Percentiles rank a stretch among this genome's conserved stretches.
Evolutionary conservation across 257 asterid species (phyloP).

Genomic region (Solanum clarkiae): DNA sequence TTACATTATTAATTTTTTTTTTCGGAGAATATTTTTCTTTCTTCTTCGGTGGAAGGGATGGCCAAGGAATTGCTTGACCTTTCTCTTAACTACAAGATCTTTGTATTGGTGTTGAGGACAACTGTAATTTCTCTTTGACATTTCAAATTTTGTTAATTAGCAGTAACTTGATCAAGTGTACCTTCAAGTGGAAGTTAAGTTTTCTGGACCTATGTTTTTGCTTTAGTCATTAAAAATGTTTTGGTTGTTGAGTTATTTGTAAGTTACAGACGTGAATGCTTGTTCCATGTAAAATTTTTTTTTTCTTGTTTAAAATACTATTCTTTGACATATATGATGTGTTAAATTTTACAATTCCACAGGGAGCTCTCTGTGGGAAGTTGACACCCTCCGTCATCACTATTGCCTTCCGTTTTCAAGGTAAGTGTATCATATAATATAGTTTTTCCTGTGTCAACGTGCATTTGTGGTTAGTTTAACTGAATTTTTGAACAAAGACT

Average conservation of each 20-base stretch:
- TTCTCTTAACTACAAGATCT: background rate
- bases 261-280: background rate
- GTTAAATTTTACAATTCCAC: slow-evolving; percentile 13
- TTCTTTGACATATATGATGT: background rate
- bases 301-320: background rate
- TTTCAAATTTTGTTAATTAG: background rate
- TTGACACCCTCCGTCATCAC: slow-evolving; percentile 76
- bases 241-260: background rate
- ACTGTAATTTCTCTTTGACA: background rate
- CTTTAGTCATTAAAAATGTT: background rate
- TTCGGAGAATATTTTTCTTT: background rate
- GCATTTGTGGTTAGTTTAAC: background rate
- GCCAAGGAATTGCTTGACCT: background rate
- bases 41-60: background rate
- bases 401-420: slow-evolving; percentile 82
- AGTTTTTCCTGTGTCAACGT: background rate
- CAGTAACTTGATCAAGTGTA: background rate
- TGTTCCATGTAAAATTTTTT: background rate
- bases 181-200: background rate
- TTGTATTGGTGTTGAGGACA: background rate
- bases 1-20: background rate
- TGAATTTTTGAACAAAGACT: background rate
- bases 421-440: slow-evolving; percentile 11
- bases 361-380: slow-evolving; percentile 97
- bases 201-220: background rate